Conservation (phyloP, 495 filamentous ascomycete genomes). For the Apodospora peruviana region DNA sequence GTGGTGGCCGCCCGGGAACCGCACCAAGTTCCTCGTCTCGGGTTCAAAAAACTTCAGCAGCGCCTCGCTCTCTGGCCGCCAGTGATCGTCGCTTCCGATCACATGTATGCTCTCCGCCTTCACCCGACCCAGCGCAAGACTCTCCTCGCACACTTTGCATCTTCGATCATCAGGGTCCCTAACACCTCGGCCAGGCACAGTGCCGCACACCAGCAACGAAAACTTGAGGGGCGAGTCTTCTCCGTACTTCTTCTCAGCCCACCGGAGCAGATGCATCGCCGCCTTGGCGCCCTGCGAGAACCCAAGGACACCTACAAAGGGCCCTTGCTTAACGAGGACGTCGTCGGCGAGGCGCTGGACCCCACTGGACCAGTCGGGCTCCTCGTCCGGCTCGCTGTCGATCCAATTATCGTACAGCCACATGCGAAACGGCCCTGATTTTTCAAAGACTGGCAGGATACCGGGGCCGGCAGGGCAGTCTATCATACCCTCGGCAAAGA, state of each 20-base stretch:
- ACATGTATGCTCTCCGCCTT: conserved; percentile 18
- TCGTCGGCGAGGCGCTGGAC: conserved; percentile 3
- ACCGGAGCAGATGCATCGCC: conserved; percentile 14
- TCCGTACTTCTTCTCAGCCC: conserved; percentile 11
- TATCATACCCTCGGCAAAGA: conserved; percentile 14
- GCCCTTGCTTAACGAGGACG: conserved; percentile 7
- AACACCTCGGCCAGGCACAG: conserved; percentile 14
- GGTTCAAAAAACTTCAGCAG: conserved; percentile 18
- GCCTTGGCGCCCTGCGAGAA: conserved; percentile 28
- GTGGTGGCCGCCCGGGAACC: conserved; percentile 19
- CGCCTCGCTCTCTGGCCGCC: conserved; percentile 17
- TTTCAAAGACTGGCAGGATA: conserved; percentile 22
- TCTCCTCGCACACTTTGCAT: conserved; percentile 3
- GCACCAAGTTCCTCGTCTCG: conserved; percentile 9
- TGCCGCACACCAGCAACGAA: conserved; percentile 16
- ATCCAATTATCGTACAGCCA: conserved; percentile 15
- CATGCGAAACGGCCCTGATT: conserved; percentile 14
- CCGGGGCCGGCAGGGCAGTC: conserved; percentile 16
- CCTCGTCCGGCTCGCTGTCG: background rate
- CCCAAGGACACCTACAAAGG: conserved; percentile 23
- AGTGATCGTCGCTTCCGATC: conserved; percentile 22
- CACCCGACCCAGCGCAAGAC: background rate
- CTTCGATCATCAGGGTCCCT: background rate
- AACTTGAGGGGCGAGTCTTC: conserved; percentile 9
- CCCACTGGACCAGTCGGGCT: conserved; percentile 3